Evolutionary conservation across 176 grass and related monocot genomes (phyloP).

Genomic region (Carex cristatella): DNA sequence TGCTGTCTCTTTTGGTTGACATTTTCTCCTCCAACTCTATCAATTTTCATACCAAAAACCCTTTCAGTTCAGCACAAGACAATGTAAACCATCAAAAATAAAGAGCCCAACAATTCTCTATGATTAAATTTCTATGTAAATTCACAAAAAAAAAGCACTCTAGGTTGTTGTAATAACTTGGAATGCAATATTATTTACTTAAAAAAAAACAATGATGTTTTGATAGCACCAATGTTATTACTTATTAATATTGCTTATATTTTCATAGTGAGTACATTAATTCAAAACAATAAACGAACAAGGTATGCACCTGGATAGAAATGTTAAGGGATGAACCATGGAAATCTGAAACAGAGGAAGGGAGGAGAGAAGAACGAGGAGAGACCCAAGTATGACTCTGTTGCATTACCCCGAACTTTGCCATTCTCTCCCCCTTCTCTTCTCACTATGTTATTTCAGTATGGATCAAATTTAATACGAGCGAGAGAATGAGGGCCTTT

Average conservation of each 20-base stretch:
- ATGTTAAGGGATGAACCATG: constrained; percentile 37
- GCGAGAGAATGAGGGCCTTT: not conserved
- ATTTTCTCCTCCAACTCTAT: constrained; percentile 57
- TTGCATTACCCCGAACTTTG: constrained; percentile 22
- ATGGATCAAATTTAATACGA: constrained; percentile 22
- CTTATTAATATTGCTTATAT: not conserved
- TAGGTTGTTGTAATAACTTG: not conserved
- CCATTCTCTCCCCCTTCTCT: constrained; percentile 11
- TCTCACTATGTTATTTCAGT: not conserved
- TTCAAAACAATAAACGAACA: not conserved
- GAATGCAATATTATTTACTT: not conserved
- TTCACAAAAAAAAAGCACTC: not conserved
- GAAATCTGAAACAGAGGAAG: constrained; percentile 66
- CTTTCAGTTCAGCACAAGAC: not conserved
- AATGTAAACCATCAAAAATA: not conserved
- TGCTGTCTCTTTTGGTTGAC: constrained; percentile 42
- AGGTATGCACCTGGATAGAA: constrained; percentile 42
- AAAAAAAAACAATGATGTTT: not conserved
- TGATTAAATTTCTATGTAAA: not conserved
- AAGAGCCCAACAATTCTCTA: not conserved
- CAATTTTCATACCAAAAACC: constrained; percentile 14
- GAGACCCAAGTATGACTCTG: constrained; percentile 19
- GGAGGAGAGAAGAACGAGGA: constrained; percentile 38
- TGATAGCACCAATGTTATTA: not conserved
- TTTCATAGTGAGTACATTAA: not conserved